Conservation (phyloP, 768 basidiomycete species). For the Phanerodontia chrysosporium region DNA sequence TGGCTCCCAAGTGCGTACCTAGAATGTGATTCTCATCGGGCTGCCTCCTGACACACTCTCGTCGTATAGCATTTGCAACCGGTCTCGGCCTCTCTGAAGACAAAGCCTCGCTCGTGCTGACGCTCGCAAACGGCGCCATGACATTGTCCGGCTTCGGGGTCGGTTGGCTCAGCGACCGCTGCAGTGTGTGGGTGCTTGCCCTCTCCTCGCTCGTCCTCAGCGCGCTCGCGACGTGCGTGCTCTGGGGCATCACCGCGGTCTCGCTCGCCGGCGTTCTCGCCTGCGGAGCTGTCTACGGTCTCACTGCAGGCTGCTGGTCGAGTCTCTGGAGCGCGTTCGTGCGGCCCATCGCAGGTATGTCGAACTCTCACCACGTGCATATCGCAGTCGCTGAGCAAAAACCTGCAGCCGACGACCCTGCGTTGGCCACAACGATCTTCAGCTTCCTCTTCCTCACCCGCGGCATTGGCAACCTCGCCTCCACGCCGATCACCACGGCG, state of each 20-base stretch:
- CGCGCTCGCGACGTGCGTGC: constrained; percentile 25
- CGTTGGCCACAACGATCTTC: constrained; percentile 17
- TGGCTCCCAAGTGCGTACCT: constrained; percentile 23
- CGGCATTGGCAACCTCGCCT: constrained; percentile 24
- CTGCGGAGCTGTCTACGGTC: constrained; percentile 27
- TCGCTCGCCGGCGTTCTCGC: constrained; percentile 22
- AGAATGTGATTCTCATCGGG: too few species aligned
- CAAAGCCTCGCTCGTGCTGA: constrained; percentile 16
- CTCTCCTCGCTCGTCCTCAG: constrained; percentile 15
- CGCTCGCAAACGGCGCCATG: constrained; percentile 18
- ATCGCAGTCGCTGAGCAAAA: background rate
- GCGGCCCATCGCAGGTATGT: constrained; percentile 15
- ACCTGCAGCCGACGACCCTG: constrained; percentile 20
- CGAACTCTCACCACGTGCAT: background rate
- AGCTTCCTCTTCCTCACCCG: constrained; percentile 21
- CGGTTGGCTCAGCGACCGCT: constrained; percentile 18
- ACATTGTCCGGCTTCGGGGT: constrained; percentile 13
- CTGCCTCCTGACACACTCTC: background rate
- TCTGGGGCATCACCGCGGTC: constrained; percentile 27
- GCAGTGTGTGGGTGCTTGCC: constrained; percentile 19
- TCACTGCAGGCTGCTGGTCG: constrained; percentile 28
- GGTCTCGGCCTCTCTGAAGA: constrained; percentile 7
- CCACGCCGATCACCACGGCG: constrained; percentile 25
- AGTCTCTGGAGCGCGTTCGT: constrained; percentile 28
- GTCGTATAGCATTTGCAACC: constrained; percentile 17